Evolutionary conservation across 2,329 filamentous ascomycete species (phyloP).

Genomic region (Sclerotinia sclerotiorum): DNA sequence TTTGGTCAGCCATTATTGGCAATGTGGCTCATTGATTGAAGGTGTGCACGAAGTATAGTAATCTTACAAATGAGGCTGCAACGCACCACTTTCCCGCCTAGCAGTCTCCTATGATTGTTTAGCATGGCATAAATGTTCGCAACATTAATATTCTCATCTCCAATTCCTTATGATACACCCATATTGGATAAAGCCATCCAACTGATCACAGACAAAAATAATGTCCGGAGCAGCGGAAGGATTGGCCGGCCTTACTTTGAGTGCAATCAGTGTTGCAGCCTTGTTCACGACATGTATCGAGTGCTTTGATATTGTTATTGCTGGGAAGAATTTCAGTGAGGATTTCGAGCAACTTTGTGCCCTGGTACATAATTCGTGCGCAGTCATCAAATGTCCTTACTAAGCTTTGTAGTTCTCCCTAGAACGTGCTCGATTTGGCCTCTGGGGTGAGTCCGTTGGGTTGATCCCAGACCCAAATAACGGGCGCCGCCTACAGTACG

Average conservation of each 20-base stretch:
- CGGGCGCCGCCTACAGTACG: conserved; percentile 19
- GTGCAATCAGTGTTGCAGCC: conserved; percentile 32
- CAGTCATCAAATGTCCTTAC: background rate
- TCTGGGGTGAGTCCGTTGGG: conserved; percentile 28
- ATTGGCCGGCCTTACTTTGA: conserved; percentile 29
- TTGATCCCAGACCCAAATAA: conserved; percentile 18
- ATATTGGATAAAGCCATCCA: background rate
- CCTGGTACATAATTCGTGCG: conserved; percentile 2
- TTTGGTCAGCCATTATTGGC: background rate
- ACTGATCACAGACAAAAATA: background rate
- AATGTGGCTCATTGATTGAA: background rate
- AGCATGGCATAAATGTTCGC: background rate
- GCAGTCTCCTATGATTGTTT: background rate
- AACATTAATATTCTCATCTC: background rate
- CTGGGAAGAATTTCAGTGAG: conserved; percentile 31
- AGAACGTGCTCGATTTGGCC: conserved; percentile 22
- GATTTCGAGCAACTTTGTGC: conserved; percentile 34
- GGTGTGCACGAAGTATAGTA: background rate
- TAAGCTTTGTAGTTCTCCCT: conserved; percentile 9
- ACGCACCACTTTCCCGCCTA: background rate
- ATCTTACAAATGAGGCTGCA: background rate
- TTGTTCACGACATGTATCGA: conserved; percentile 37
- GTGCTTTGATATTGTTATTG: conserved; percentile 35
- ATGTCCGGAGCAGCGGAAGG: conserved; percentile 23
- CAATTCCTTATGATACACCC: background rate